Conservation (phyloP, 2,329 filamentous ascomycete genomes). For the Samsoniella hepiali region DNA sequence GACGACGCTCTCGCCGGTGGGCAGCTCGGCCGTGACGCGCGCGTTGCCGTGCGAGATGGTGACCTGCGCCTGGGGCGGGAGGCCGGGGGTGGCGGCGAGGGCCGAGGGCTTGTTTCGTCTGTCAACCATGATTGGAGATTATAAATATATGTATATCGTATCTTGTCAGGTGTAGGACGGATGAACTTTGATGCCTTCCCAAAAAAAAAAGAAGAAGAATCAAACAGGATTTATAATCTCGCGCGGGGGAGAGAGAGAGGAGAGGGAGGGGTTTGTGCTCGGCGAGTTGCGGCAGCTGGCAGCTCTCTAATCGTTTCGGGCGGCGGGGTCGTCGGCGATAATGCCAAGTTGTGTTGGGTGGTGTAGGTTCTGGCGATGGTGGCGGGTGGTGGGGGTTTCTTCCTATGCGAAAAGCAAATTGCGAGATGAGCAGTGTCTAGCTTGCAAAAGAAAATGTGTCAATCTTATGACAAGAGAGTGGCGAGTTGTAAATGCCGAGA, state of each 20-base stretch:
- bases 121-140: slow-evolving; percentile 61
- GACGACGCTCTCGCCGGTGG: slow-evolving; percentile 81
- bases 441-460: too few relatives aligned
- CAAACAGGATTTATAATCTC: too few relatives aligned
- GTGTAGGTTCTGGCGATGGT: not conserved
- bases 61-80: slow-evolving; percentile 73
- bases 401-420: not conserved
- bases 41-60: slow-evolving; percentile 68
- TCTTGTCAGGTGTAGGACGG: not conserved
- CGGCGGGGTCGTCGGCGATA: slow-evolving; percentile 9
- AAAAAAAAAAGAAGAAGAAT: not conserved
- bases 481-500: not conserved
- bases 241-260: not conserved
- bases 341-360: not conserved
- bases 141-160: not conserved
- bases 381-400: not conserved
- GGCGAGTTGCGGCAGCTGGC: not conserved
- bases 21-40: slow-evolving; percentile 74
- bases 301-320: slow-evolving; percentile 3
- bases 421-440: not conserved
- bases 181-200: not conserved
- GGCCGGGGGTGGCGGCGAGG: slow-evolving; percentile 68
- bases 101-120: slow-evolving; percentile 79
- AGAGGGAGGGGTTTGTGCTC: not conserved
- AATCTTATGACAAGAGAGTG: too few relatives aligned